These are phyloP conservation scores for Albatrellus ellisii DNA, from an alignment of 768 basidiomycete species.

Conservation along the genomic window DNA sequence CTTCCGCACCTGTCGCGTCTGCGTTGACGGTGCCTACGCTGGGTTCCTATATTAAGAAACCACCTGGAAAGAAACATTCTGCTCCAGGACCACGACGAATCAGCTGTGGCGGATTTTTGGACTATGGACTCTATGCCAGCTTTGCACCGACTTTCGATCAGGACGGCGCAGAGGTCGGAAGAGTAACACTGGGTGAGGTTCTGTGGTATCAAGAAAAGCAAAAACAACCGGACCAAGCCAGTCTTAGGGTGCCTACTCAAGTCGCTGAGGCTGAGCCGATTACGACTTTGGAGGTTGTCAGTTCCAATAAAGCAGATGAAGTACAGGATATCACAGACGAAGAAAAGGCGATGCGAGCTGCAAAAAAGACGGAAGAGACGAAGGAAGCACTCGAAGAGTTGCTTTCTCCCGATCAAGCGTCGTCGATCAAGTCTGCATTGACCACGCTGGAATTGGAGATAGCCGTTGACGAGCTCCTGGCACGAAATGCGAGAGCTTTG, in stretches of 20 bases:
- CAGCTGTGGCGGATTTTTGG: conserved; percentile 55
- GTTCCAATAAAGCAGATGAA: conserved; percentile 4
- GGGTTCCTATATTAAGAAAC: conserved; percentile 39
- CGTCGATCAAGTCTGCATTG: conserved; percentile 45
- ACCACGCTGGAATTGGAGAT: conserved; percentile 52
- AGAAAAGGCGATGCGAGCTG: conserved; percentile 7
- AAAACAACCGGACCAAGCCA: conserved; percentile 19
- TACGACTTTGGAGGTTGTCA: neutral
- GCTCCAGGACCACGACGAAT: conserved; percentile 39
- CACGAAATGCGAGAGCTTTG: conserved; percentile 52
- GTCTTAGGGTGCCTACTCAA: conserved; percentile 11
- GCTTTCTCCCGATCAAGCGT: conserved; percentile 41
- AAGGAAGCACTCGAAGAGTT: conserved; percentile 36
- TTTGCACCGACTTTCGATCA: conserved; percentile 77
- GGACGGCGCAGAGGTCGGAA: conserved; percentile 60
- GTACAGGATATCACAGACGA: conserved; percentile 8
- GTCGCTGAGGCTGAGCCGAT: neutral
- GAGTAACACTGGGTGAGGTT: conserved; percentile 44
- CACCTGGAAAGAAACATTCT: conserved; percentile 25
- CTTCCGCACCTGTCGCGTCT: conserved; percentile 16
- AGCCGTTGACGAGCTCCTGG: conserved; percentile 55
- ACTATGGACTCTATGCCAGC: conserved; percentile 63
- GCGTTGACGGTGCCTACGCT: too few relatives aligned
- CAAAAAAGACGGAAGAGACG: conserved; percentile 19
- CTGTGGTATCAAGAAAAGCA: conserved; percentile 38